Conservation (phyloP, 2,329 filamentous ascomycete genomes). For the Penicillium sp. region DNA sequence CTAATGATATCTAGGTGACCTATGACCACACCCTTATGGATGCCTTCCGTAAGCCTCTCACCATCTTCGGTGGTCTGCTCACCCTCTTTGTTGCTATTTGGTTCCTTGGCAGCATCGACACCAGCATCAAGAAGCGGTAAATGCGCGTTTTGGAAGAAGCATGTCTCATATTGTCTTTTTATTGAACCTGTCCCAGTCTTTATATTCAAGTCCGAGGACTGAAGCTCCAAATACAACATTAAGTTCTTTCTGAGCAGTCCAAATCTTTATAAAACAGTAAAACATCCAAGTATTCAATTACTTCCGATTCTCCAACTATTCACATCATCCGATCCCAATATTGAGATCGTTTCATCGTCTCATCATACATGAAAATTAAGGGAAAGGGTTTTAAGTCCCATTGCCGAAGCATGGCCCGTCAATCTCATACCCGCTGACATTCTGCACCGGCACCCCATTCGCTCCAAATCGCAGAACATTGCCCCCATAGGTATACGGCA, state of each 20-base stretch:
- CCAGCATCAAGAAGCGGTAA: constrained; percentile 70
- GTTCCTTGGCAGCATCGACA: constrained; percentile 74
- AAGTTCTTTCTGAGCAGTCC: constrained; percentile 1
- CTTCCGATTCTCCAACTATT: background rate
- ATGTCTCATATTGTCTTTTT: constrained; percentile 18
- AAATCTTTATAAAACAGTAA: background rate
- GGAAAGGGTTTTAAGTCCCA: constrained; percentile 10
- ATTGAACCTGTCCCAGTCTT: constrained; percentile 8
- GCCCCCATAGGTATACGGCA: constrained; percentile 16
- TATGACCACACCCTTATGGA: constrained; percentile 81
- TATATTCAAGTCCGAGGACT: constrained; percentile 12
- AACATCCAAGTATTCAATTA: too few relatives aligned
- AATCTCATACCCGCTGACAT: constrained; percentile 24
- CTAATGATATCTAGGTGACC: constrained; percentile 54
- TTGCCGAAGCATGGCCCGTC: constrained; percentile 21
- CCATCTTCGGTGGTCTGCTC: constrained; percentile 73
- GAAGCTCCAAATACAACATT: constrained; percentile 5
- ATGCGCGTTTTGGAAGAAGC: constrained; percentile 13
- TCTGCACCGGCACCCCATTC: constrained; percentile 21
- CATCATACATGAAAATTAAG: background rate
- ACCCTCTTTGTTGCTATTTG: constrained; percentile 74
- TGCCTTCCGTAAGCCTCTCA: constrained; percentile 79
- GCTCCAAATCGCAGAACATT: constrained; percentile 28
- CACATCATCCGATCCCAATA: background rate
- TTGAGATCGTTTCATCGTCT: background rate